Conservation (phyloP, 2,329 filamentous ascomycete genomes). For the Phialophora macrospora region DNA sequence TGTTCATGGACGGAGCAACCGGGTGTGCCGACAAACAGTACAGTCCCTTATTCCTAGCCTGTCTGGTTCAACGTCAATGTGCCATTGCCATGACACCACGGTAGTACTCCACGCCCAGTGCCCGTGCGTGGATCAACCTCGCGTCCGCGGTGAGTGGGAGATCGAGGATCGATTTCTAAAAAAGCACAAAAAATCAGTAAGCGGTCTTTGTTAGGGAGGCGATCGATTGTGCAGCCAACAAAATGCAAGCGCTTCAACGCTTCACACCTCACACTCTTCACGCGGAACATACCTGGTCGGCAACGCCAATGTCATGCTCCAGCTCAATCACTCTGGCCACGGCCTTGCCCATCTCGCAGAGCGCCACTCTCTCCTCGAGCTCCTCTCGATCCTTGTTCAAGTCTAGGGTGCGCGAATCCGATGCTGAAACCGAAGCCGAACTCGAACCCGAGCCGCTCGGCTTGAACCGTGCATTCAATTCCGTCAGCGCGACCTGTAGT, state of each 20-base stretch:
- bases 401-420: slow-evolving; percentile 42
- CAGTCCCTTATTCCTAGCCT: too few relatives aligned
- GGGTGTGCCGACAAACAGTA: too few relatives aligned
- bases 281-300: slow-evolving; percentile 27
- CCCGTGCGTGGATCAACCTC: slow-evolving; percentile 70
- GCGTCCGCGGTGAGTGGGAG: slow-evolving; percentile 70
- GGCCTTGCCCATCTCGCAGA: slow-evolving; percentile 79
- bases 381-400: slow-evolving; percentile 58
- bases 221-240: neutral
- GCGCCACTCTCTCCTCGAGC: slow-evolving; percentile 69
- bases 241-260: neutral
- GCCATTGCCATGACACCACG: slow-evolving; percentile 63
- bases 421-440: neutral
- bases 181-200: slow-evolving; percentile 42
- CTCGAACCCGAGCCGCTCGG: slow-evolving; percentile 50
- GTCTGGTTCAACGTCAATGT: slow-evolving; percentile 39
- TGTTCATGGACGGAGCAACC: too few relatives aligned
- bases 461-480: slow-evolving; percentile 51
- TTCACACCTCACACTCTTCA: too few relatives aligned
- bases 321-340: slow-evolving; percentile 60
- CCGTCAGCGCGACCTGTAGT: slow-evolving; percentile 55
- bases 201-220: neutral
- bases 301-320: slow-evolving; percentile 21
- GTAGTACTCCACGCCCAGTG: slow-evolving; percentile 72
- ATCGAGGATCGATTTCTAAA: slow-evolving; percentile 47